A percentile compares a stretch with the other conserved stretches of the same genome.
Evolutionary conservation across 2,329 filamentous ascomycete species (phyloP).

Genomic region (Coniella lustricola): DNA sequence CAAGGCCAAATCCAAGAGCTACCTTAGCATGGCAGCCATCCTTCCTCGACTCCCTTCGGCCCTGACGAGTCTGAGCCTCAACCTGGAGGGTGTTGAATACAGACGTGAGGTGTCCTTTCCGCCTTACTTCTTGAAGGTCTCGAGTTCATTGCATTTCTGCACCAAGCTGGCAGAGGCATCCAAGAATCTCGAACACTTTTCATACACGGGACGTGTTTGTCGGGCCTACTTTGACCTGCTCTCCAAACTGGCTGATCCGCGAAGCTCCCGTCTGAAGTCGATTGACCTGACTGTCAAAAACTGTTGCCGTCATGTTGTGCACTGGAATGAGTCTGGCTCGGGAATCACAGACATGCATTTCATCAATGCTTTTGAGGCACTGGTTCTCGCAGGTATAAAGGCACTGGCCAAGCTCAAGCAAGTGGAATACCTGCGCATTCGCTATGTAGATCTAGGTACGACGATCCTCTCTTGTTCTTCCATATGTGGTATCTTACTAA

Average conservation of each 20-base stretch:
- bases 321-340: constrained; percentile 57
- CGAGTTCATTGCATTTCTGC: constrained; percentile 58
- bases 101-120: constrained; percentile 56
- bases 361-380: constrained; percentile 61
- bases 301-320: constrained; percentile 52
- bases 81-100: constrained; percentile 61
- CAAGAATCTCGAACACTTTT: constrained; percentile 58
- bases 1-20: constrained; percentile 68
- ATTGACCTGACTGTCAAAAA: constrained; percentile 70
- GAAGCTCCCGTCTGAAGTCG: constrained; percentile 50
- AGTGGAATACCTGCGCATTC: constrained; percentile 61
- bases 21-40: constrained; percentile 60
- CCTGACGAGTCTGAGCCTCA: constrained; percentile 59
- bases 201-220: constrained; percentile 67
- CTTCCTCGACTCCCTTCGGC: constrained; percentile 50
- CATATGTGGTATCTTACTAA: not conserved
- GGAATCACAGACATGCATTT: constrained; percentile 68
- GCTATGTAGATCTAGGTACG: constrained; percentile 64
- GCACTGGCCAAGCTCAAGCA: constrained; percentile 51
- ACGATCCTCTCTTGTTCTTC: not conserved
- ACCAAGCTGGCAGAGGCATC: constrained; percentile 52
- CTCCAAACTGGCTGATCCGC: constrained; percentile 40
- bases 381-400: constrained; percentile 57
- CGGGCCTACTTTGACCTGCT: constrained; percentile 59
- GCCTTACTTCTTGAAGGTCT: constrained; percentile 54